Evolutionary conservation across 1,284 basidiomycete species (phyloP), one percentile per base, ranked within the genome.

Genomic region (Calocybe gambosa): DNA sequence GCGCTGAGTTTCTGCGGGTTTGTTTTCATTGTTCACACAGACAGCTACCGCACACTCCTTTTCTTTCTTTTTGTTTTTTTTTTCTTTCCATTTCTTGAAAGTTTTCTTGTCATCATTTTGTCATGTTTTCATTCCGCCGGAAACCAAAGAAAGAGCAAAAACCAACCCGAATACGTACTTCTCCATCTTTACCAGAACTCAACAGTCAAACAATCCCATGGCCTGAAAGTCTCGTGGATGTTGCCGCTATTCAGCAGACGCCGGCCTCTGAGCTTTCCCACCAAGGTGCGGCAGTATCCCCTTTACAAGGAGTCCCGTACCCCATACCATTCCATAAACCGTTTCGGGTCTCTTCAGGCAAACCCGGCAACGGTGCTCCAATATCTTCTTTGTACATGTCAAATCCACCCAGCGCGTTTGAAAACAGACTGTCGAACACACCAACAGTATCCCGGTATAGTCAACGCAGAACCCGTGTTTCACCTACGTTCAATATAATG

Each of bases 401-500:
- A 15, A 69, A 67, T 47, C 74, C 78, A 10, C 79, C 82, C 3
- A 71, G 76, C 23, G 71, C 77, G 10, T 86, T 83, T 58, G 78
- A 78, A 61, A 71, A 64, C 56, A 66, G 62, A 59, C 71, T 58
- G 53, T 44, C 49, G 4, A 53, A 54, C 28, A 58, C 56, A 7
- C 58, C 63, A 29, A 51, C 66, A 20, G 62, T 71, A 46, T 71
- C 68, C 51, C 74, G 79, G 55, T 72, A 73, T 50, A 74, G 70
- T 50, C 78, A 80, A 58, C 77, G 82, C 53, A 75, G 78, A 55
- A 67, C 70, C 50, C 76, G 80, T 41, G 64, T 76, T n/a, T 73
- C 85, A 12, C 83, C 85, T 6, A 85, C 85, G 3, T 89, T 90
- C 69, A 91, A 90, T 58, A 63, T 90, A 43, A 89, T 90, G 85